Evolutionary conservation across 1,139 yeast genomes (phyloP).

Genomic region (Candida sp.): DNA sequence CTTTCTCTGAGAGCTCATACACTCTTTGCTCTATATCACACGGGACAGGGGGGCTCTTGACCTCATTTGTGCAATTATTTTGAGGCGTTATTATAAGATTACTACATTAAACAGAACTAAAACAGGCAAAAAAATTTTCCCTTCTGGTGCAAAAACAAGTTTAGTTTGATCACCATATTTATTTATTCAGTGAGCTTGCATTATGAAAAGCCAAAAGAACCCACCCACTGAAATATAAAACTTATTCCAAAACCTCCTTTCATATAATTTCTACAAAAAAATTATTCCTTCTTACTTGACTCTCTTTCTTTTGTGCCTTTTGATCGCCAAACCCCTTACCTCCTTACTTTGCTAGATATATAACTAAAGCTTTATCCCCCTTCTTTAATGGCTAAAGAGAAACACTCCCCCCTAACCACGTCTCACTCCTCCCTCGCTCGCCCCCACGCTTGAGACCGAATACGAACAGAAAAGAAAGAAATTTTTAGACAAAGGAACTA

Average conservation of each 20-base stretch:
- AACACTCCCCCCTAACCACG: neutral
- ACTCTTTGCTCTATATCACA: neutral
- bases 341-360: too few relatives aligned
- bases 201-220: too few relatives aligned
- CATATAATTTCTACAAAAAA: too few relatives aligned
- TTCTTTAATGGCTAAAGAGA: too few relatives aligned
- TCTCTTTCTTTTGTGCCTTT: too few relatives aligned
- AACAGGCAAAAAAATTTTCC: neutral
- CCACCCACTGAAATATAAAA: too few relatives aligned
- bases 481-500: neutral
- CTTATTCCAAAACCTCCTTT: too few relatives aligned
- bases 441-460: neutral
- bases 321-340: too few relatives aligned
- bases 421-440: neutral
- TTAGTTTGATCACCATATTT: slow-evolving; percentile 1
- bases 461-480: neutral
- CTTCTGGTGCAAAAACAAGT: neutral
- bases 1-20: too few relatives aligned
- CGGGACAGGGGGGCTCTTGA: neutral
- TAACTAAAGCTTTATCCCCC: too few relatives aligned
- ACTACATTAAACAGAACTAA: neutral
- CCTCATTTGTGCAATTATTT: neutral
- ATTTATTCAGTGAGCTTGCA: too few relatives aligned
- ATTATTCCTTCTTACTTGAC: too few relatives aligned
- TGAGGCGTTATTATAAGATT: neutral